Percentiles rank a stretch among this genome's conserved stretches.
Evolutionary conservation across 345 rosid species (phyloP).

Genomic region (Populus ilicifolia): DNA sequence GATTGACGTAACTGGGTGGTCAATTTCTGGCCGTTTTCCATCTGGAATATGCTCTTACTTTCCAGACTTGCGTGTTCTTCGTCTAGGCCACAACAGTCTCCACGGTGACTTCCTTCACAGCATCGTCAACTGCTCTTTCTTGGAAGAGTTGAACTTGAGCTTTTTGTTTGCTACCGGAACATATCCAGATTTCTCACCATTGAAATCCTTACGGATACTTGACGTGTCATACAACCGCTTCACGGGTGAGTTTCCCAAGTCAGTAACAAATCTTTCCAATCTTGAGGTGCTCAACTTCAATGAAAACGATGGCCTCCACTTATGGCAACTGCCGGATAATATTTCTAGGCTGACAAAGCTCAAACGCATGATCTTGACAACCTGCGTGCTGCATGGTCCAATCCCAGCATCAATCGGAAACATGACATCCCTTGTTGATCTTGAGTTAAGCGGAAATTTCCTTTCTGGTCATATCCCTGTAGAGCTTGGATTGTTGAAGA

Average conservation of each 20-base stretch:
- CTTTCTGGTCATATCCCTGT: constrained; percentile 61
- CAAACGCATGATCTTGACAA: constrained; percentile 54
- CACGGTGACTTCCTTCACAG: constrained; percentile 47
- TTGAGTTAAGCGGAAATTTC: constrained; percentile 77
- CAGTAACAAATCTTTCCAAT: constrained; percentile 23
- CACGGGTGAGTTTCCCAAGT: constrained; percentile 26
- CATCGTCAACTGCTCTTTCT: constrained; percentile 60
- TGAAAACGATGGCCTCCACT: constrained; percentile 18
- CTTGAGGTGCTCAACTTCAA: constrained; percentile 30
- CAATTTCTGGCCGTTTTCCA: constrained; percentile 64
- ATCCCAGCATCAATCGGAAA: constrained; percentile 75
- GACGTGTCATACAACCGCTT: constrained; percentile 28
- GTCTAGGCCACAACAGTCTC: constrained; percentile 52
- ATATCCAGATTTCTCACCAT: constrained; percentile 28
- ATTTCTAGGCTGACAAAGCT: constrained; percentile 46
- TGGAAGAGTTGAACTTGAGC: constrained; percentile 41
- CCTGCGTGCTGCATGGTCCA: constrained; percentile 57
- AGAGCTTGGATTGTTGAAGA: constrained; percentile 68
- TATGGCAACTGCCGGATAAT: constrained; percentile 29
- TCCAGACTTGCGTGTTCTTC: constrained; percentile 63
- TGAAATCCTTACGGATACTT: constrained; percentile 19
- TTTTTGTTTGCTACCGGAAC: constrained; percentile 12
- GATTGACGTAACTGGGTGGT: constrained; percentile 58
- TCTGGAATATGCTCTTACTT: constrained; percentile 57
- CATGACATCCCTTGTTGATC: constrained; percentile 80